A percentile compares a stretch with the other conserved stretches of the same genome.
Evolutionary conservation across 2,329 filamentous ascomycete species (phyloP).

Genomic region (Exophiala aquamarina): DNA sequence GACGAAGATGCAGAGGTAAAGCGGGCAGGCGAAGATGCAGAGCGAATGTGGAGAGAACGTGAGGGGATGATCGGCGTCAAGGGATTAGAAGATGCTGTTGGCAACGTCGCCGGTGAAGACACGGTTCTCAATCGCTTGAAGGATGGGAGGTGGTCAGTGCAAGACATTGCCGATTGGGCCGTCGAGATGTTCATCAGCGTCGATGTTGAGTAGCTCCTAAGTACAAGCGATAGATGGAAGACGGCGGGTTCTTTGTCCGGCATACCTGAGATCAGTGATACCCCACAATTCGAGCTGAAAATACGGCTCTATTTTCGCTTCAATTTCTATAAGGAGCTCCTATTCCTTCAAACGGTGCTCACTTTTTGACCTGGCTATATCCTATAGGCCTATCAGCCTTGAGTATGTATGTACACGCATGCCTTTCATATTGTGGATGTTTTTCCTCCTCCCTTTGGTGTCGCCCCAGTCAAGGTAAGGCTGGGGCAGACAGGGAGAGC

Average conservation of each 20-base stretch:
- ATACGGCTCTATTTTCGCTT: no score
- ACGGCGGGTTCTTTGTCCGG: no score
- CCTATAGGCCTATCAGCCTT: no score
- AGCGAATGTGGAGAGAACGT: constrained; percentile 67
- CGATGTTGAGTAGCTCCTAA: constrained; percentile 26
- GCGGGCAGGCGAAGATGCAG: constrained; percentile 69
- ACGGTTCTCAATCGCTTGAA: constrained; percentile 39
- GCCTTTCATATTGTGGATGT: no score
- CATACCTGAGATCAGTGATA: not conserved
- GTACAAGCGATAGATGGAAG: no score
- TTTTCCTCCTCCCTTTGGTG: no score
- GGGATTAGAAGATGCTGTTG: constrained; percentile 24
- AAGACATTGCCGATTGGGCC: constrained; percentile 40
- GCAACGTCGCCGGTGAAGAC: constrained; percentile 28
- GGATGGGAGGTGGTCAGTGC: constrained; percentile 40
- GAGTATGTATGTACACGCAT: no score
- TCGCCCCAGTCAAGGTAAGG: no score
- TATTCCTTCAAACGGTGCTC: no score
- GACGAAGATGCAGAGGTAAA: constrained; percentile 69
- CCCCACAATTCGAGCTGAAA: not conserved
- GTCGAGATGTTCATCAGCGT: constrained; percentile 42
- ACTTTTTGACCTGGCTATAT: no score
- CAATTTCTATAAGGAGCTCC: no score
- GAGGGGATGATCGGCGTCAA: constrained; percentile 49
- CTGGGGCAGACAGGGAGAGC: no score